phyloP scores from a whole-genome alignment of 495 filamentous ascomycete genomes.

The Penicillium antarcticum region DNA sequence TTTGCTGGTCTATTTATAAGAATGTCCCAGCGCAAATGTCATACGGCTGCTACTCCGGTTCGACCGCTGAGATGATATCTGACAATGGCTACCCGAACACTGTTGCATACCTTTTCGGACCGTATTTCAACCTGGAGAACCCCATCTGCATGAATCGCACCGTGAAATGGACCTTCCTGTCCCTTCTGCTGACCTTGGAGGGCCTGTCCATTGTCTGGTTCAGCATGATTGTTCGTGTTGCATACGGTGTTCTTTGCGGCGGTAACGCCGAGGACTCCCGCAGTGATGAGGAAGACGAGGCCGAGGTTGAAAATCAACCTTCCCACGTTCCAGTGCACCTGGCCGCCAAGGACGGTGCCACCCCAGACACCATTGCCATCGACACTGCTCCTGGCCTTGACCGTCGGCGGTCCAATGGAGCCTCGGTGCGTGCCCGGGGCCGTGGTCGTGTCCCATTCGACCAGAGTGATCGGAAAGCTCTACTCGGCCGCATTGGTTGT shows the following conservation, averaged over 20 bases:
- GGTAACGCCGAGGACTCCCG: constrained; percentile 80
- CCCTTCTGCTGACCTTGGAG: constrained; percentile 74
- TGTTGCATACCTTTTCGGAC: constrained; percentile 61
- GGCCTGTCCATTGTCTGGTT: constrained; percentile 84
- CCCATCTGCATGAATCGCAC: constrained; percentile 71
- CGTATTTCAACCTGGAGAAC: constrained; percentile 64
- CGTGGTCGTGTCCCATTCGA: constrained; percentile 56
- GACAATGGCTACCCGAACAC: constrained; percentile 54
- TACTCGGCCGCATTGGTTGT: constrained; percentile 70
- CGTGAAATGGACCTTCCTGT: constrained; percentile 73
- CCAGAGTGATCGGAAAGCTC: constrained; percentile 69
- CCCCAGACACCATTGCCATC: constrained; percentile 16
- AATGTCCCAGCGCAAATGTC: constrained; percentile 60
- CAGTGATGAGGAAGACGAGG: constrained; percentile 80
- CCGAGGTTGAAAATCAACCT: constrained; percentile 43
- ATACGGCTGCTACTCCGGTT: constrained; percentile 67
- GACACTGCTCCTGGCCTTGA: constrained; percentile 40
- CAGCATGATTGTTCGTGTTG: constrained; percentile 78
- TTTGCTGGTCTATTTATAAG: constrained; percentile 78
- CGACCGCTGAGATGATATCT: constrained; percentile 51
- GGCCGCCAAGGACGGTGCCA: constrained; percentile 24
- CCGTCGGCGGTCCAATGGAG: constrained; percentile 43
- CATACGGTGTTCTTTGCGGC: constrained; percentile 69
- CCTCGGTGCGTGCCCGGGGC: constrained; percentile 31
- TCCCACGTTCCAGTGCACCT: constrained; percentile 40